phyloP scores from a whole-genome alignment of 768 basidiomycete genomes.

The Boletus pseudopeckii region DNA sequence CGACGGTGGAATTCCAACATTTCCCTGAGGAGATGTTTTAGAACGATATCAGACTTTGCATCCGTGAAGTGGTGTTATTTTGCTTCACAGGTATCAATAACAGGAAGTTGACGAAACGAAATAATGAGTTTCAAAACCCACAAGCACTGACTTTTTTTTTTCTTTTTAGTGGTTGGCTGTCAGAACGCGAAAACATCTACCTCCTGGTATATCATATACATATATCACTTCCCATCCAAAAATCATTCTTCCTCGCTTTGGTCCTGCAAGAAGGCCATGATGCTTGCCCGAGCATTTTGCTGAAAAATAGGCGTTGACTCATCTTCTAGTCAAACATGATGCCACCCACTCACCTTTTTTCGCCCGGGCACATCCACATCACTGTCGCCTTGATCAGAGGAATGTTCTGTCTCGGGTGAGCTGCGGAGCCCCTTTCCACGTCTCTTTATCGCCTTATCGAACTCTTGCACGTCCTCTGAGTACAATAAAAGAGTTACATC shows the following conservation, averaged over 20 bases:
- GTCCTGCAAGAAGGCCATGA: slow-evolving; percentile 68
- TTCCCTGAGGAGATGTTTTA: background rate
- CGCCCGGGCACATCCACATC: slow-evolving; percentile 34
- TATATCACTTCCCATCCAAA: too few relatives aligned
- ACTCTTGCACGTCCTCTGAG: slow-evolving; percentile 73
- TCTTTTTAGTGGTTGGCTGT: background rate
- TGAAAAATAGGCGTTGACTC: slow-evolving; percentile 12
- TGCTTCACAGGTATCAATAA: background rate
- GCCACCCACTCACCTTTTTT: slow-evolving; percentile 39
- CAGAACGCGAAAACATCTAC: background rate
- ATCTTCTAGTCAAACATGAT: background rate
- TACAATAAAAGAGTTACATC: background rate
- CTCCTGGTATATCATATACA: background rate
- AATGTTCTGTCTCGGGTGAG: slow-evolving; percentile 20
- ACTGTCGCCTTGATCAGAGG: slow-evolving; percentile 32
- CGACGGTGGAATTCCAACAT: background rate
- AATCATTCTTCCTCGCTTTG: slow-evolving; percentile 57
- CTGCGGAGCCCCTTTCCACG: slow-evolving; percentile 18
- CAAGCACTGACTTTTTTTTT: background rate
- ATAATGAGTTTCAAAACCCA: background rate
- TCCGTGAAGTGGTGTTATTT: background rate
- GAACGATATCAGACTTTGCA: background rate
- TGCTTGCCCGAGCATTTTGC: slow-evolving; percentile 53
- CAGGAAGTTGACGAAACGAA: background rate
- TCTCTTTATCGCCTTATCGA: slow-evolving; percentile 49